Base-by-base conservation (phyloP, 1,139 yeast species). In the Fermentozyma sake region DNA sequence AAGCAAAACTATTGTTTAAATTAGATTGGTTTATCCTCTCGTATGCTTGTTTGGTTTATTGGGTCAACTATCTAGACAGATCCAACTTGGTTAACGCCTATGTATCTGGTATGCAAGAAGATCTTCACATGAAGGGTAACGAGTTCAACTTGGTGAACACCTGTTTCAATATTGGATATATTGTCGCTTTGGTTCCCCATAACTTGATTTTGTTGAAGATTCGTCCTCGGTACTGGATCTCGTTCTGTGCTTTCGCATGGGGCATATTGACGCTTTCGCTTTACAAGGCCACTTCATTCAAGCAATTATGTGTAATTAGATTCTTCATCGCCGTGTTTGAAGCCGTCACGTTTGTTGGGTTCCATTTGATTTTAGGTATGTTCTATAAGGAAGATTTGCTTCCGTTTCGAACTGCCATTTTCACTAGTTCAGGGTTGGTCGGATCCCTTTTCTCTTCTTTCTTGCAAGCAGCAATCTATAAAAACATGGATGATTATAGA, bases 111-210 rank as follows among this genome's bases (percentile, higher is more conserved):
- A 56, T 61, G 64, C 52, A 49, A 31, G 52, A 41, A 18, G 65
- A 57, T 32, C 38, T 60, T 20, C 28, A 40, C 14, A 59, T 78
- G 62, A 40, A 50, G n/a, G 76, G 77, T 11, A 60, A 75, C 37
- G 57, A 62, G 26, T 55, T 55, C 33, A 75, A 73, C 38, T 38
- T 66, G 16, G 63, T 74, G 28, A 69, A 71, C 36, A 73, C 82
- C 0, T 64, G 72, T 27, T 77, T 76, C 48, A 72, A 73, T 7
- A 69, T 76, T 5, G 84, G 84, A 2, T 76, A 74, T 46, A 66
- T 72, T 14, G 56, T 76, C 10, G 76, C 77, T 4, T 66, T 74
- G 60, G 49, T 78, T 20, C 83, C 83, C 1, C 68, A 73, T 37
- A 73, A 74, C 42, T 41, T 71, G 42, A 61, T 71, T 26, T 49